Evolutionary conservation across 331 rosid species (phyloP).

Genomic region (Acacia pycnantha): DNA sequence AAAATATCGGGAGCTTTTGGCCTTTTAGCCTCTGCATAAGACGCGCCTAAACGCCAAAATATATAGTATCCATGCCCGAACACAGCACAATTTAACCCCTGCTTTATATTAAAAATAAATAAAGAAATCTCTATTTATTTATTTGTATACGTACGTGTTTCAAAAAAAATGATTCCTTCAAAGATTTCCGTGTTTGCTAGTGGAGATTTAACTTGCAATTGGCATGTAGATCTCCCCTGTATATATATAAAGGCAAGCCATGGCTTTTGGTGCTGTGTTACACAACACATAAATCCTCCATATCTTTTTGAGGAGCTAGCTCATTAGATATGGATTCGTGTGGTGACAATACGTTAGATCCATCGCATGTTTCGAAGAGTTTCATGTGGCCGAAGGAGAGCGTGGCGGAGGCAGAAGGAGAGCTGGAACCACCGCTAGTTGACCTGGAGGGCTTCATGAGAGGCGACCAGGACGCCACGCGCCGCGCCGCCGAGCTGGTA

Average conservation of each 20-base stretch:
- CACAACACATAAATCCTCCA: background rate
- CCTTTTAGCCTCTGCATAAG: background rate
- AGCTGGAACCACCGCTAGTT: conserved; percentile 54
- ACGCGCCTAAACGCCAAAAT: background rate
- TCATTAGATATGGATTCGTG: background rate
- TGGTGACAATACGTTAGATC: background rate
- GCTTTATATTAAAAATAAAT: background rate
- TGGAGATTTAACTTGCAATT: background rate
- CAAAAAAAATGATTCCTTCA: background rate
- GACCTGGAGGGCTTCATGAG: conserved; percentile 53
- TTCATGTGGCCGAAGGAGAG: conserved; percentile 60
- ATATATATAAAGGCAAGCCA: background rate
- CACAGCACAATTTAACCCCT: background rate
- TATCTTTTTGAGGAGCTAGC: background rate
- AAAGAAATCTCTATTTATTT: background rate
- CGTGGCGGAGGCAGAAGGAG: conserved; percentile 35
- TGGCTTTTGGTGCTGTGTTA: background rate
- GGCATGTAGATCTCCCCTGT: background rate
- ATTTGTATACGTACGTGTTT: background rate
- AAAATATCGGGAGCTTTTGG: background rate
- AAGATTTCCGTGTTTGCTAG: background rate
- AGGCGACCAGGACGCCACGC: conserved; percentile 46
- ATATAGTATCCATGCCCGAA: background rate
- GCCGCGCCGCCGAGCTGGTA: conserved; percentile 35
- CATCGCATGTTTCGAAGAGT: background rate